These are phyloP conservation scores for Hypoxylon perforatum DNA, from an alignment of 495 filamentous ascomycete species.

Conservation along the genomic window DNA sequence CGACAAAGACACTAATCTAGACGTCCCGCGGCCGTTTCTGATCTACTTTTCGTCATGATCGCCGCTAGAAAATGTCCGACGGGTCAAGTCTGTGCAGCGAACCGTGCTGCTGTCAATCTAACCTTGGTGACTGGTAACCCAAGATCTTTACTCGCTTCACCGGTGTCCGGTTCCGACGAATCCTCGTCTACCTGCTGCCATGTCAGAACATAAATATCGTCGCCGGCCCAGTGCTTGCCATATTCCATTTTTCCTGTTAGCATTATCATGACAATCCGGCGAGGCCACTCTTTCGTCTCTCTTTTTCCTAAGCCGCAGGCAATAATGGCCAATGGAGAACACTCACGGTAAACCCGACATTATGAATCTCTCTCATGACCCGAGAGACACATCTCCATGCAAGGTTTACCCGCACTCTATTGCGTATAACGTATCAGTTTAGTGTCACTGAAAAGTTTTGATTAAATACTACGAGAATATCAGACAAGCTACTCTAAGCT, in stretches of 20 bases:
- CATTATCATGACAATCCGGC: no score
- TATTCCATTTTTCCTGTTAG: no score
- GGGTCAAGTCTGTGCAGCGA: conserved; percentile 19
- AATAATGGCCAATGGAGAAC: no score
- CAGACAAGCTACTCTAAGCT: conserved; percentile 4
- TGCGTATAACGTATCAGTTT: neutral
- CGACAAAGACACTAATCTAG: neutral
- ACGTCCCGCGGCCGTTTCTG: neutral
- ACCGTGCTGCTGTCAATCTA: neutral
- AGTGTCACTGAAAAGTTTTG: conserved; percentile 26
- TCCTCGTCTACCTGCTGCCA: no score
- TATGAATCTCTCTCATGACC: conserved; percentile 1
- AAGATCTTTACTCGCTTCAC: neutral
- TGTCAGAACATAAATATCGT: no score
- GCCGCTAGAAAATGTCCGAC: conserved; percentile 14
- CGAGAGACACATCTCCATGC: conserved; percentile 24
- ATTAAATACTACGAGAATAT: neutral
- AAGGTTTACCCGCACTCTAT: conserved; percentile 21
- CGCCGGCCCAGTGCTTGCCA: no score
- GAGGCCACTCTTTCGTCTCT: no score
- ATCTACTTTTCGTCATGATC: conserved; percentile 3
- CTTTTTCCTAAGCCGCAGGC: no score
- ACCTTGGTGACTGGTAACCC: conserved; percentile 9
- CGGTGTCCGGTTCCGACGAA: neutral
- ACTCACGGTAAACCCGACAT: no score